Conservation (phyloP, 805 yeast species). For the Barnettozyma vustinii region DNA sequence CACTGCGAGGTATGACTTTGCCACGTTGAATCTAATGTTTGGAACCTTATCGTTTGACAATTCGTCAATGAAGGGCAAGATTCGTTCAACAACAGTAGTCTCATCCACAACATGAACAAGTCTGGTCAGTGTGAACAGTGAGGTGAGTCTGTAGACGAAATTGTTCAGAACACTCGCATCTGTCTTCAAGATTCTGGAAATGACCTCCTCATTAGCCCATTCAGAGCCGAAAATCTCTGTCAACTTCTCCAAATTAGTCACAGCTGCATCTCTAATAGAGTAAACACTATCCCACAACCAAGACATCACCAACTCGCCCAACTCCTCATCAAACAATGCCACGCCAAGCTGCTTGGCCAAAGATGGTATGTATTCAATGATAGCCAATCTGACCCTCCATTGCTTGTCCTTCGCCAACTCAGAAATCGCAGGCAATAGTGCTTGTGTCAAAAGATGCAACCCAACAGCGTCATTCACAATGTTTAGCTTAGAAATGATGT, state of each 20-base stretch:
- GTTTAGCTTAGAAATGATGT: conserved; percentile 87
- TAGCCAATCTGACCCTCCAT: conserved; percentile 97
- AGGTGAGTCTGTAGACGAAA: conserved; percentile 88
- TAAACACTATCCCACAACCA: conserved; percentile 98
- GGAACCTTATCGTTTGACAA: conserved; percentile 82
- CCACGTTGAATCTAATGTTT: conserved; percentile 91
- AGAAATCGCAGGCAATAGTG: conserved; percentile 89
- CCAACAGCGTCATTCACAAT: conserved; percentile 94
- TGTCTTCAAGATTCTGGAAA: conserved; percentile 60
- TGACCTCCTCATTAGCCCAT: conserved; percentile 87
- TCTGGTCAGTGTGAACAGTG: conserved; percentile 81
- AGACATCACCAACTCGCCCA: conserved; percentile 87
- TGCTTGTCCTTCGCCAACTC: conserved; percentile 94
- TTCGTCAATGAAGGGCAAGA: conserved; percentile 74
- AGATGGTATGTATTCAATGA: conserved; percentile 92
- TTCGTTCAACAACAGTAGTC: conserved; percentile 51
- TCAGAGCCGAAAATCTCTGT: conserved; percentile 85
- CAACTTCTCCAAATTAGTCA: conserved; percentile 69
- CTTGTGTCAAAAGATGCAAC: conserved; percentile 77
- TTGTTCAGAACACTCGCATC: conserved; percentile 42
- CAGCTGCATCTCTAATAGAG: conserved; percentile 96
- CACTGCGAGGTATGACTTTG: conserved; percentile 68
- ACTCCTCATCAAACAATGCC: conserved; percentile 85
- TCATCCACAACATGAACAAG: conserved; percentile 66
- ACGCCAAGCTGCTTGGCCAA: conserved; percentile 93